Evolutionary conservation across 2,329 filamentous ascomycete species (phyloP).

Genomic region (Arthroderma sp.): DNA sequence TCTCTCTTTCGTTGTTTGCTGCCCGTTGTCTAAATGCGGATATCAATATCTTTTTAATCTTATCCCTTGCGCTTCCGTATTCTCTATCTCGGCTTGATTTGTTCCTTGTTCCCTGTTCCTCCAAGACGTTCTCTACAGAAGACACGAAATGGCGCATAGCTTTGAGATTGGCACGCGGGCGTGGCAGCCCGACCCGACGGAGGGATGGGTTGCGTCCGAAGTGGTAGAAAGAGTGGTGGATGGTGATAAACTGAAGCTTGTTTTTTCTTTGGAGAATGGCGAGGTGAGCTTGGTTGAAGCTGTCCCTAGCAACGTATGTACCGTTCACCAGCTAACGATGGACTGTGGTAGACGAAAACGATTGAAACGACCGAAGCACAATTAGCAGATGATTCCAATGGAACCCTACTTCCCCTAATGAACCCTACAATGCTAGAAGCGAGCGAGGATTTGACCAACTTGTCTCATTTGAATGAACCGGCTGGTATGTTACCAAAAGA

Average conservation of each 20-base stretch:
- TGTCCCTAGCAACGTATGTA: constrained; percentile 1
- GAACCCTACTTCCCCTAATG: constrained; percentile 81
- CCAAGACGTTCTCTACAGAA: neutral
- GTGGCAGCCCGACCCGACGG: constrained; percentile 91
- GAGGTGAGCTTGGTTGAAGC: constrained; percentile 47
- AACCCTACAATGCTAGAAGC: constrained; percentile 97
- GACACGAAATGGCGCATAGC: constrained; percentile 63
- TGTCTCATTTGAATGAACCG: constrained; percentile 96
- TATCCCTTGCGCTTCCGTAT: too few relatives aligned
- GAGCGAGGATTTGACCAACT: constrained; percentile 91
- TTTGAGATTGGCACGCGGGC: constrained; percentile 95
- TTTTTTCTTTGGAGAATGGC: constrained; percentile 84
- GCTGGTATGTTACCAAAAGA: constrained; percentile 51
- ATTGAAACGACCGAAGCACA: constrained; percentile 65
- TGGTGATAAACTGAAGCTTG: constrained; percentile 73
- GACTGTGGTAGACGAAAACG: constrained; percentile 52
- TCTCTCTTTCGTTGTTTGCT: too few relatives aligned
- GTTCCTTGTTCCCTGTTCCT: neutral
- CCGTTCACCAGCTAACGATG: constrained; percentile 2
- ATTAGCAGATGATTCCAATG: constrained; percentile 62
- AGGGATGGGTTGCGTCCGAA: constrained; percentile 96
- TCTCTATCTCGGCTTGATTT: too few relatives aligned
- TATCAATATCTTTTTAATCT: too few relatives aligned
- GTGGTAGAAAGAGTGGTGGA: constrained; percentile 72
- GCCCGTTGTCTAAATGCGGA: too few relatives aligned